Evolutionary conservation across 192 early-diverging fungal genomes (phyloP), one percentile per base, ranked within the genome.

Genomic region (Funneliformis geosporum): DNA sequence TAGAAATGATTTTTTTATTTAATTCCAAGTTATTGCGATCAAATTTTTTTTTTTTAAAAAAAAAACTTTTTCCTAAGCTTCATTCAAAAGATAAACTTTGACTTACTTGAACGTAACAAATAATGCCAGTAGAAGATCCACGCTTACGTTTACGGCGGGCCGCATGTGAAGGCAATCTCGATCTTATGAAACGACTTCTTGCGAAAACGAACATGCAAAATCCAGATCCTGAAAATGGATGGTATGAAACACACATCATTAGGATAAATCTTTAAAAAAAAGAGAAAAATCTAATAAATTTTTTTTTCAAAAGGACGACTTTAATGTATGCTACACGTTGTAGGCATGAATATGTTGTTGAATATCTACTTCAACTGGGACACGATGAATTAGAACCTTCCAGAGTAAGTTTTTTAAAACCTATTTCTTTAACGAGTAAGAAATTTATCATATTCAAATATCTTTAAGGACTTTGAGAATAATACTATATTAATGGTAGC

Each of bases 91-190:
- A n/a, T n/a, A n/a, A n/a, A n/a, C n/a, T n/a, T n/a, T n/a, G n/a
- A n/a, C n/a, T n/a, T n/a, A n/a, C n/a, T n/a, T n/a, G n/a, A n/a
- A n/a, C n/a, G n/a, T n/a, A n/a, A n/a, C n/a, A n/a, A n/a, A n/a
- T 55, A 55, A 77, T 77, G 76, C 61, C 76, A 77, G 23, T 77
- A 44, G 76, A 77, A 77, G 76, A 77, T 50, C 72, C 72, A 44
- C 33, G 76, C 6, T 16, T 28, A 2, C 76, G 76, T 21, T 42
- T 77, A 33, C 60, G 76, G 18, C 18, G 76, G 23, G 76, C 76
- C 47, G 76, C 76, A 9, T 67, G 76, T 62, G 76, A 77, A 12
- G 76, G 76, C 6, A 77, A 66, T 62, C 39, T 77, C 1, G 38
- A 66, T 33, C 62, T 77, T 46, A 46, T 77, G 21, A 77, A 77